These are phyloP conservation scores for Bipolaris oryzae DNA, from an alignment of 2,329 filamentous ascomycete species.

Conservation along the genomic window DNA sequence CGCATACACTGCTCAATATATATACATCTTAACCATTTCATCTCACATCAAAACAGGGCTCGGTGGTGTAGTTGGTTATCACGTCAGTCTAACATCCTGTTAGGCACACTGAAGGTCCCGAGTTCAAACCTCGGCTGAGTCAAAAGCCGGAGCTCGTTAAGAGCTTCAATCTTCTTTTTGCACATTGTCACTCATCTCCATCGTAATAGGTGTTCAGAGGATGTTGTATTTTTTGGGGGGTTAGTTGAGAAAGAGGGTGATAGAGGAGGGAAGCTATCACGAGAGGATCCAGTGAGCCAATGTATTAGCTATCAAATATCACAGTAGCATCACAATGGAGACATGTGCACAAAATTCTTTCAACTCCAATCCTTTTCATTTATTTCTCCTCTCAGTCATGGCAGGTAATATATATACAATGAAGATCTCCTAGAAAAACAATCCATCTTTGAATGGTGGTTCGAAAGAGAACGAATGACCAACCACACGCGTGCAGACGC, in stretches of 20 bases:
- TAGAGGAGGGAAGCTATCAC: not conserved
- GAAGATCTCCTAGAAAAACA: not conserved
- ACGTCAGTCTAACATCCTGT: slow-evolving; percentile 53
- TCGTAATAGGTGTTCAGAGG: not conserved
- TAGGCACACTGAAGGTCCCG: slow-evolving; percentile 18
- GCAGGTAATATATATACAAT: slow-evolving; percentile 9
- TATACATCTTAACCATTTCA: not conserved
- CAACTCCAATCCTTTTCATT: no score
- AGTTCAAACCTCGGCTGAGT: slow-evolving; percentile 21
- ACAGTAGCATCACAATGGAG: not conserved
- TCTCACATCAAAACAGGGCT: slow-evolving; percentile 21
- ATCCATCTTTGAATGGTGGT: no score
- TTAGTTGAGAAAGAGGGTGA: not conserved
- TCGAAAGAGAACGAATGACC: not conserved
- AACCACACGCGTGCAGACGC: not conserved
- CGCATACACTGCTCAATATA: no score
- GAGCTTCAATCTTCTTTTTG: slow-evolving; percentile 3
- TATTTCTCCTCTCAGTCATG: no score
- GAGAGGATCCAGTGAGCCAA: not conserved
- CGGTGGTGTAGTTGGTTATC: slow-evolving; percentile 56
- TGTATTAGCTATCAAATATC: not conserved
- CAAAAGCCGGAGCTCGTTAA: slow-evolving; percentile 7
- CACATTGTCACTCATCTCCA: not conserved
- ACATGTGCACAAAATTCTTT: not conserved
- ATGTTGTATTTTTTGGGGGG: not conserved